Evolutionary conservation across 306 rosid genomes (phyloP).

Genomic region (Dryas octopetala): DNA sequence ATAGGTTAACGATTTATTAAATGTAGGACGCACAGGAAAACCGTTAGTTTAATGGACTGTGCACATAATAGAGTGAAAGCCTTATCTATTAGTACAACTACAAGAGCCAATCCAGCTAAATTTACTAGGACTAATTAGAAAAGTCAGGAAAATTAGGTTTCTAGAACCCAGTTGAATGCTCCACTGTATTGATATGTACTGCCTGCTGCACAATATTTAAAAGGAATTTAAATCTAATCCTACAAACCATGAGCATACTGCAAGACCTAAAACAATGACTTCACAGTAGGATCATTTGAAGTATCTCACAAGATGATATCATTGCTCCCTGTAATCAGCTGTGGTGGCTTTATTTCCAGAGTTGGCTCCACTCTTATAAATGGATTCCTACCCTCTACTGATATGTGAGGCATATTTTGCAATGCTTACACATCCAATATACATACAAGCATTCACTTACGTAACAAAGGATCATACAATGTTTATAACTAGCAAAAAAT

Average conservation of each 20-base stretch:
- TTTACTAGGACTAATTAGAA: slow-evolving; percentile 1
- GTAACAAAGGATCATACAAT: not conserved
- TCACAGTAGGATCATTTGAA: not conserved
- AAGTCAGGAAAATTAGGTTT: not conserved
- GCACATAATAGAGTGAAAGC: not conserved
- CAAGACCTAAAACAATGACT: not conserved
- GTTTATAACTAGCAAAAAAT: not conserved
- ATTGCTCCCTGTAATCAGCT: not conserved
- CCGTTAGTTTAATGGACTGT: not conserved
- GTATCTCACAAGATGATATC: slow-evolving; percentile 8
- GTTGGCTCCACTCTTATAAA: slow-evolving; percentile 4
- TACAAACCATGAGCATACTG: not conserved
- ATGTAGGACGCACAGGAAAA: not conserved
- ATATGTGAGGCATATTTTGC: not conserved
- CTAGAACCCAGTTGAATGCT: not conserved
- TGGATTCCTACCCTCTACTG: not conserved
- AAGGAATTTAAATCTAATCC: not conserved
- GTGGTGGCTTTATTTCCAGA: not conserved
- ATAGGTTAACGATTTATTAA: not conserved
- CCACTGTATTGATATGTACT: not conserved
- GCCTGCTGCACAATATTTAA: not conserved
- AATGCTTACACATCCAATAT: not conserved
- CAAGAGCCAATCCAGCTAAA: not conserved
- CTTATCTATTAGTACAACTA: not conserved
- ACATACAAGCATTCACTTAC: not conserved